A percentile compares a stretch with the other conserved stretches of the same genome.
Conservation (phyloP, 257 asterid species). For the Anisodus tanguticus region DNA sequence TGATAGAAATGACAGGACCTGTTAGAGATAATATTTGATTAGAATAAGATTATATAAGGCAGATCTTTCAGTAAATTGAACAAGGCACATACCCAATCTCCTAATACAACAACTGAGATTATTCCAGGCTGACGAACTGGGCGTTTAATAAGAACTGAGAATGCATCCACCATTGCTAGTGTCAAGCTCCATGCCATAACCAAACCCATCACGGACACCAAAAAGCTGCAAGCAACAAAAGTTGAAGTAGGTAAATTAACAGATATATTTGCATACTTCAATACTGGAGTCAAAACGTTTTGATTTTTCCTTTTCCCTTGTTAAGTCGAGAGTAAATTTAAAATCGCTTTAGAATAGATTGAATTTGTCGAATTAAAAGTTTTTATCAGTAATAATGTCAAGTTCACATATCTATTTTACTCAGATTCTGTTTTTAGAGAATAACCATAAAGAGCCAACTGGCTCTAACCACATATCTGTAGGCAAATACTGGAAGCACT, state of each 20-base stretch:
- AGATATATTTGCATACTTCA: background rate
- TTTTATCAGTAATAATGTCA: background rate
- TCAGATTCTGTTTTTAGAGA: background rate
- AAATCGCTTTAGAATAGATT: background rate
- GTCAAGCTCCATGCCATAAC: conserved; percentile 94
- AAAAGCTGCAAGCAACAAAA: conserved; percentile 61
- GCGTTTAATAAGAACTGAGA: conserved; percentile 65
- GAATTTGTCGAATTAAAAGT: background rate
- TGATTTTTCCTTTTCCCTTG: background rate
- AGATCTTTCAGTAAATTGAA: background rate
- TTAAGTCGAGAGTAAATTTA: background rate
- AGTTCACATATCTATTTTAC: background rate
- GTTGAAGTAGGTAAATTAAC: conserved; percentile 11
- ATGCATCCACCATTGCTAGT: conserved; percentile 73
- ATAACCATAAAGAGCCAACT: background rate
- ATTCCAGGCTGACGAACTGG: conserved; percentile 65
- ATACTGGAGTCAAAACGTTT: background rate
- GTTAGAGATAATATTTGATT: background rate
- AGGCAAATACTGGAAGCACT: background rate
- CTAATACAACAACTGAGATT: conserved; percentile 62
- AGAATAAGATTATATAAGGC: background rate
- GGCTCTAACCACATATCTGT: background rate
- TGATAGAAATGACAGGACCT: conserved; percentile 76
- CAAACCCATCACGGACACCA: conserved; percentile 87
- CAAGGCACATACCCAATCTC: conserved; percentile 72